Conservation (phyloP, 192 early-diverging fungal genomes). For the Spizellomyces punctatus region DNA sequence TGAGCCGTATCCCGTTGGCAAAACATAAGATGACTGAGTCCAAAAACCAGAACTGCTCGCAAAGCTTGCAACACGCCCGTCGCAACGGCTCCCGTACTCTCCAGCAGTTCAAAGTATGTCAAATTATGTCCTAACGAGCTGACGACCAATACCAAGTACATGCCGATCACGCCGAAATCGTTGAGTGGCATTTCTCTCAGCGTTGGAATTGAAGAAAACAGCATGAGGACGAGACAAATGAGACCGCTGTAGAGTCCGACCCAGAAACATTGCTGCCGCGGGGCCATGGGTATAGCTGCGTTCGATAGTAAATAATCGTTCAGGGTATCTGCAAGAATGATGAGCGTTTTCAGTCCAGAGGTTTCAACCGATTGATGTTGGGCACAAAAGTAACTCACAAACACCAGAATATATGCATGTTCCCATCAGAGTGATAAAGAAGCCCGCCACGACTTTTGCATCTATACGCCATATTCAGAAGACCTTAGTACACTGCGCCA, state of each 20-base stretch:
- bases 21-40: conserved; percentile 41
- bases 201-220: conserved; percentile 35
- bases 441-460: conserved; percentile 29
- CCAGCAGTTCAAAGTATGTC: conserved; percentile 49
- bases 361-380: background rate
- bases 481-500: background rate
- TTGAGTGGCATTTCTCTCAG: conserved; percentile 39
- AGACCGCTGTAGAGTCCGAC: conserved; percentile 45
- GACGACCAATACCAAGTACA: conserved; percentile 40
- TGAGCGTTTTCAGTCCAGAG: background rate
- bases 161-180: conserved; percentile 31
- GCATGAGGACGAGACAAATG: conserved; percentile 34
- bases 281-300: conserved; percentile 10
- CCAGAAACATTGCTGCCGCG: conserved; percentile 45
- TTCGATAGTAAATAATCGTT: conserved; percentile 42
- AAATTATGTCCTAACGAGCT: conserved; percentile 43
- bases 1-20: conserved; percentile 42
- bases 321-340: conserved; percentile 28
- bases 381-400: conserved; percentile 17
- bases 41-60: conserved; percentile 49
- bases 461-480: conserved; percentile 7
- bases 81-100: conserved; percentile 51
- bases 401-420: conserved; percentile 47
- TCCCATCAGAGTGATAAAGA: conserved; percentile 43
- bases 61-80: conserved; percentile 53